Evolutionary conservation across 1,284 basidiomycete genomes (phyloP).

Genomic region (Papiliotrema fonsecae): DNA sequence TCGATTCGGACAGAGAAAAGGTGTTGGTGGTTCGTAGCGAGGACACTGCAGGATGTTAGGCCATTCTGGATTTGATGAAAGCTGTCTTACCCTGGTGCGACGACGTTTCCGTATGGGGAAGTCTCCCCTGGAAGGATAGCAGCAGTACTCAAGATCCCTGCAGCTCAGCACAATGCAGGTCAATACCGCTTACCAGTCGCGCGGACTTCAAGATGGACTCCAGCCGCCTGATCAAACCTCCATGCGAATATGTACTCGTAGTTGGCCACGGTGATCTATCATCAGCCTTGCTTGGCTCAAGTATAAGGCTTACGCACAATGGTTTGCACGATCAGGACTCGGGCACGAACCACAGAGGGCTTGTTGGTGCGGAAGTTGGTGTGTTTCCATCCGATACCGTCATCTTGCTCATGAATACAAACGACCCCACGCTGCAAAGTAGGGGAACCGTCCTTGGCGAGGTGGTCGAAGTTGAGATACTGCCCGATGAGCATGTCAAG

Average conservation of each 20-base stretch:
- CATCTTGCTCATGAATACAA: slow-evolving; percentile 50
- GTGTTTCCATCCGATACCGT: slow-evolving; percentile 49
- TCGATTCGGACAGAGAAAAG: slow-evolving; percentile 48
- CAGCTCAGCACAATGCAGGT: no score
- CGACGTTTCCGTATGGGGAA: slow-evolving; percentile 47
- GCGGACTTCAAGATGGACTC: slow-evolving; percentile 47
- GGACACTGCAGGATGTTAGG: slow-evolving; percentile 16
- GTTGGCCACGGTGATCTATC: slow-evolving; percentile 41
- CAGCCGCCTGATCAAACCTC: slow-evolving; percentile 49
- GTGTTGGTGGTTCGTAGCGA: slow-evolving; percentile 49
- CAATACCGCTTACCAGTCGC: no score
- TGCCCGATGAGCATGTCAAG: no score
- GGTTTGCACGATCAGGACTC: slow-evolving; percentile 46
- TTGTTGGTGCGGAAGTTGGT: slow-evolving; percentile 48
- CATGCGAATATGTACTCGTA: slow-evolving; percentile 46
- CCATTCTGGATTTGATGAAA: neutral
- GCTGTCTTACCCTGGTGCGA: slow-evolving; percentile 37
- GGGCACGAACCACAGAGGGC: slow-evolving; percentile 39
- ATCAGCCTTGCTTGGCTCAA: neutral
- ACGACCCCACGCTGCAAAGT: slow-evolving; percentile 22
- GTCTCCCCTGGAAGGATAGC: slow-evolving; percentile 45
- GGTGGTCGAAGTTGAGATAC: slow-evolving; percentile 5
- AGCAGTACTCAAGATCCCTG: slow-evolving; percentile 47
- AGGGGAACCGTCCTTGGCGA: neutral
- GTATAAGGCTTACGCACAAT: slow-evolving; percentile 19